Evolutionary conservation across 176 grass and related monocot genomes (phyloP).

Genomic region (Phyllostachys edulis): DNA sequence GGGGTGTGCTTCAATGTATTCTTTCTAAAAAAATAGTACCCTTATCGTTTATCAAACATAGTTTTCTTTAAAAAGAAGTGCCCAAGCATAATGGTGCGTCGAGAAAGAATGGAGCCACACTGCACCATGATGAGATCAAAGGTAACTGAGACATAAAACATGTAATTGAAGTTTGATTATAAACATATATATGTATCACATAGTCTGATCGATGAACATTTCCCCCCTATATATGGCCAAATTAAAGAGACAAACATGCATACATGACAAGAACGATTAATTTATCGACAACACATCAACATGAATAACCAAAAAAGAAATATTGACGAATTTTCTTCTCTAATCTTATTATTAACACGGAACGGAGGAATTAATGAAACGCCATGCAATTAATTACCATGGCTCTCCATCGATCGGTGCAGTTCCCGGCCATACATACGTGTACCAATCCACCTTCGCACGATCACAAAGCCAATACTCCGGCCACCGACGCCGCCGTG

Average conservation of each 20-base stretch:
- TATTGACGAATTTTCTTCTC: constrained; percentile 18
- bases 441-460: background rate
- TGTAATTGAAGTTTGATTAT: constrained; percentile 18
- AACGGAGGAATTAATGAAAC: background rate
- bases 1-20: too few species aligned
- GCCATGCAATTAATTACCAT: background rate
- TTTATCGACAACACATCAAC: background rate
- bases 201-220: background rate
- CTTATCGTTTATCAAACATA: too few species aligned
- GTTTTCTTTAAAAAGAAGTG: too few species aligned
- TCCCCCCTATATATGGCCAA: constrained; percentile 11
- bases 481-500: background rate
- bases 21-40: too few species aligned
- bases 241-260: background rate
- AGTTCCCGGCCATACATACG: background rate
- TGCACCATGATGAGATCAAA: background rate
- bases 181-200: background rate
- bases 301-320: constrained; percentile 26
- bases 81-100: too few species aligned
- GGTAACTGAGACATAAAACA: background rate
- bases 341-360: constrained; percentile 42
- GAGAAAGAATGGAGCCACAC: background rate
- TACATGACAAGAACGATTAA: constrained; percentile 35
- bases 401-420: background rate
- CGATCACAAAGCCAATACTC: constrained; percentile 44